These are phyloP conservation scores for Phaeotremella skinneri DNA, from an alignment of 768 basidiomycete genomes.

Conservation along the genomic window DNA sequence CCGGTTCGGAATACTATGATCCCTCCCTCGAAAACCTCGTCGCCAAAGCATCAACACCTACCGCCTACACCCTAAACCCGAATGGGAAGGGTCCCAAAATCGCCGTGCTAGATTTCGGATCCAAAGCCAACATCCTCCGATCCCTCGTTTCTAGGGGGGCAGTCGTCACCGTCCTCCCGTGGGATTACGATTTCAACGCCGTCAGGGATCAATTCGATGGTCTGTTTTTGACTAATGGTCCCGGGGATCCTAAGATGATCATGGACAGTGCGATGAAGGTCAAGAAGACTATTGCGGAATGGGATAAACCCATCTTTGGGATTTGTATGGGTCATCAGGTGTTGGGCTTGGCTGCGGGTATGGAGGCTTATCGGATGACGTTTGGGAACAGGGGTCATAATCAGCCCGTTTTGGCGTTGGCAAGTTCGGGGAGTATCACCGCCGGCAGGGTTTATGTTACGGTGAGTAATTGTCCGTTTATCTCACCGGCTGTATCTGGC, in stretches of 20 bases:
- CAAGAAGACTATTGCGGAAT: slow-evolving; percentile 76
- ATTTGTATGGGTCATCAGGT: slow-evolving; percentile 99
- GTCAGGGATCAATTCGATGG: slow-evolving; percentile 89
- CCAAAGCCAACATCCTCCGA: slow-evolving; percentile 95
- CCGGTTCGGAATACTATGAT: slow-evolving; percentile 80
- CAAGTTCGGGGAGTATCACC: slow-evolving; percentile 87
- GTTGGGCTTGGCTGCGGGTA: slow-evolving; percentile 92
- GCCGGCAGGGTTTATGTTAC: slow-evolving; percentile 95
- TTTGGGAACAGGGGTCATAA: slow-evolving; percentile 99
- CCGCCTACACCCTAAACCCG: slow-evolving; percentile 80
- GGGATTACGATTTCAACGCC: slow-evolving; percentile 95
- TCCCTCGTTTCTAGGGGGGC: slow-evolving; percentile 87
- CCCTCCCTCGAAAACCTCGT: slow-evolving; percentile 89
- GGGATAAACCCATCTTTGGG: slow-evolving; percentile 92
- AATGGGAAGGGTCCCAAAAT: slow-evolving; percentile 76
- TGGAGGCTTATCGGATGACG: slow-evolving; percentile 96
- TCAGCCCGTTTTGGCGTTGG: slow-evolving; percentile 93
- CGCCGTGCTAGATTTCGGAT: slow-evolving; percentile 94
- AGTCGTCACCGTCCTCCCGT: slow-evolving; percentile 90
- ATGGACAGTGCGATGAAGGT: slow-evolving; percentile 78
- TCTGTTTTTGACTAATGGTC: slow-evolving; percentile 93
- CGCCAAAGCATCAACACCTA: slow-evolving; percentile 82
- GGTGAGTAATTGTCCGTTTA: slow-evolving; percentile 46
- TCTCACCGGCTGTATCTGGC: not conserved
- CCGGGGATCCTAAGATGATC: slow-evolving; percentile 87